A percentile compares a stretch with the other conserved stretches of the same genome.
These are phyloP conservation scores for Erysiphe neolycopersici DNA, from an alignment of 2,329 filamentous ascomycete genomes.

Conservation along the genomic window DNA sequence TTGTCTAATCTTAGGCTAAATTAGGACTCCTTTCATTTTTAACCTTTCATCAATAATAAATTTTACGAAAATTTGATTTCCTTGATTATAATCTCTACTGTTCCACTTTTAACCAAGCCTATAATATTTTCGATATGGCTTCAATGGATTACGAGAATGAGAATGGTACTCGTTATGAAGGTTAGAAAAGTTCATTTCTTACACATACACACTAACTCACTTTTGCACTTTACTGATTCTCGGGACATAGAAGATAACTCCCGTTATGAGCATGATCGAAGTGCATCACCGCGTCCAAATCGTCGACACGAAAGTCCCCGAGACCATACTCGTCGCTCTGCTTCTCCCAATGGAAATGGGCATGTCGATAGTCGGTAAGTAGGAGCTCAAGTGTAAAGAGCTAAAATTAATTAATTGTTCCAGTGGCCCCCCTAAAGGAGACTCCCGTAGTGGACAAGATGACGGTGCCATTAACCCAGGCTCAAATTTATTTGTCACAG, in stretches of 20 bases:
- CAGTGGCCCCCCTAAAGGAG: constrained; percentile 25
- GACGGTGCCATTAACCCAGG: constrained; percentile 72
- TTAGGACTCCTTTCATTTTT: no score
- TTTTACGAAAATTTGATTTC: no score
- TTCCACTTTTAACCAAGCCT: no score
- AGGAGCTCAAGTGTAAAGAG: background rate
- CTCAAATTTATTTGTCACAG: constrained; percentile 96
- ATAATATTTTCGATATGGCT: constrained; percentile 16
- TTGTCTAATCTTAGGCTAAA: no score
- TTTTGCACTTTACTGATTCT: constrained; percentile 4
- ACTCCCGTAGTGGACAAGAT: constrained; percentile 25
- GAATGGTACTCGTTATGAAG: constrained; percentile 37
- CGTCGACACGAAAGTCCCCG: constrained; percentile 27
- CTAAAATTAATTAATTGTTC: constrained; percentile 1
- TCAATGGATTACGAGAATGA: constrained; percentile 46
- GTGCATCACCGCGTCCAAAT: constrained; percentile 32
- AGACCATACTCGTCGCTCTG: constrained; percentile 34
- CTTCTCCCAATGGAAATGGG: constrained; percentile 28
- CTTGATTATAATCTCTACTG: no score
- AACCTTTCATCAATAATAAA: no score
- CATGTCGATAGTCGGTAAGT: constrained; percentile 21
- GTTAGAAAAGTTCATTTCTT: constrained; percentile 16
- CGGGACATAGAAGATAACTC: constrained; percentile 28
- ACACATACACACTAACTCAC: background rate
- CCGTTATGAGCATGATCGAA: constrained; percentile 40